Percentiles rank a stretch among this genome's conserved stretches.
Evolutionary conservation across 805 yeast species (phyloP).

Genomic region (Suhomyces sp.): DNA sequence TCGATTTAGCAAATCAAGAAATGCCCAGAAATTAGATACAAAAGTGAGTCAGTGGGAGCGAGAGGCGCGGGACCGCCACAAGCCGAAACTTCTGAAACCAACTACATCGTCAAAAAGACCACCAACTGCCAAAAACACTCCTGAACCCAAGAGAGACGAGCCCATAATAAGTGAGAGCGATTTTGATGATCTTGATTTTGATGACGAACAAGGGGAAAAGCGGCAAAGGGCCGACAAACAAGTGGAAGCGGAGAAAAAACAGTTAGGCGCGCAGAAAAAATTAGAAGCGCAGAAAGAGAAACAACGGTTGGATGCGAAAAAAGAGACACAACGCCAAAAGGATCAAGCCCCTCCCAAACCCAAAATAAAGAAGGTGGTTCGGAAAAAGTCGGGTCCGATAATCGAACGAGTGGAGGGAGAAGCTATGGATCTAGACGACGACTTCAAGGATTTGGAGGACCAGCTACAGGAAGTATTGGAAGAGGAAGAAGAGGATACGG

Average conservation of each 20-base stretch:
- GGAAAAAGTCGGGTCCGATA: constrained; percentile 1
- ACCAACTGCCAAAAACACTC: constrained; percentile 15
- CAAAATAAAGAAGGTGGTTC: neutral
- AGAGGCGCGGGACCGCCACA: constrained; percentile 5
- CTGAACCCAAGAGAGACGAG: constrained; percentile 10
- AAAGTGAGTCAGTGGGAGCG: constrained; percentile 23
- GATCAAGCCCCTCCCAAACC: constrained; percentile 6
- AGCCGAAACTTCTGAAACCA: neutral
- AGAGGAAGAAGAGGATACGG: constrained; percentile 13
- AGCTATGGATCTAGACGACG: constrained; percentile 33
- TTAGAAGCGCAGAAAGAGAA: neutral
- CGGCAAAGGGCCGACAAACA: neutral
- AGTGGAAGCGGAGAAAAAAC: neutral
- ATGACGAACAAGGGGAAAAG: constrained; percentile 5
- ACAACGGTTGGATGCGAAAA: no score
- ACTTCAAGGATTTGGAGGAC: constrained; percentile 42
- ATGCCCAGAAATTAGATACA: constrained; percentile 26
- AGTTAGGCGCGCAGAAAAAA: neutral
- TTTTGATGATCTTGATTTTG: constrained; percentile 32
- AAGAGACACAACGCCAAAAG: neutral
- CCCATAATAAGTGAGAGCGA: constrained; percentile 35
- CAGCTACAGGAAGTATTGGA: constrained; percentile 42
- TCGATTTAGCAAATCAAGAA: constrained; percentile 38
- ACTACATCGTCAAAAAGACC: constrained; percentile 1
- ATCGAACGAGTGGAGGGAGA: constrained; percentile 4